A percentile compares a stretch with the other conserved stretches of the same genome.
These are phyloP conservation scores for Vachellia pachyceras DNA, from an alignment of 306 rosid species.

Conservation along the genomic window DNA sequence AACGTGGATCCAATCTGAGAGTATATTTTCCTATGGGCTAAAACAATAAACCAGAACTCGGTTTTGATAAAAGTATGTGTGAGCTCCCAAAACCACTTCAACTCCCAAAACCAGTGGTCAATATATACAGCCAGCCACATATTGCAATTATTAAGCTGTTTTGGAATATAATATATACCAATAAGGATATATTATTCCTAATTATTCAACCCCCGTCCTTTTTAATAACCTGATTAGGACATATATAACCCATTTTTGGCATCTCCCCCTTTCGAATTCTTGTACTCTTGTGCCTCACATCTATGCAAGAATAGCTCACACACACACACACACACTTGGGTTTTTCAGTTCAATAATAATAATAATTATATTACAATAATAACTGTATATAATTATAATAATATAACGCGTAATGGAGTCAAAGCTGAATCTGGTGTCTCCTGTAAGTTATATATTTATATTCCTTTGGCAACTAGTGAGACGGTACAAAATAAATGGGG, in stretches of 20 bases:
- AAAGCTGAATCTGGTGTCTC: constrained; percentile 34
- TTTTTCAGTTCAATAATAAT: constrained; percentile 11
- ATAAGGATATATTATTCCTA: not conserved
- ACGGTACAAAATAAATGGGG: constrained; percentile 27
- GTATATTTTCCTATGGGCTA: constrained; percentile 42
- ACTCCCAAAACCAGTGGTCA: constrained; percentile 39
- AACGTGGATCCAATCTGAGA: constrained; percentile 7
- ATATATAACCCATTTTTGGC: constrained; percentile 23
- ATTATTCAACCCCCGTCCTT: not conserved
- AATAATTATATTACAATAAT: no score
- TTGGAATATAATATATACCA: constrained; percentile 14
- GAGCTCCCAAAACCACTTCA: constrained; percentile 36
- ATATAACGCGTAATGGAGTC: constrained; percentile 30
- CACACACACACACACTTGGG: not conserved
- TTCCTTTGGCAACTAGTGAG: constrained; percentile 24
- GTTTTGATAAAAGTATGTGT: not conserved
- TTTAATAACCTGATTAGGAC: not conserved
- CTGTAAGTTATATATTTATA: not conserved
- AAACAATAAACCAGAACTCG: constrained; percentile 41
- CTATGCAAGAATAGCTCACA: not conserved
- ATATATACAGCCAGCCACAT: not conserved
- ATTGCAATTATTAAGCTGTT: constrained; percentile 4
- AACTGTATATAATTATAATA: not conserved
- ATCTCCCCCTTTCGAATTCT: constrained; percentile 1
- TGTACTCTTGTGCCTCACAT: constrained; percentile 18